phyloP scores from a whole-genome alignment of 2,329 filamentous ascomycete genomes.

The Aureobasidium sp. region DNA sequence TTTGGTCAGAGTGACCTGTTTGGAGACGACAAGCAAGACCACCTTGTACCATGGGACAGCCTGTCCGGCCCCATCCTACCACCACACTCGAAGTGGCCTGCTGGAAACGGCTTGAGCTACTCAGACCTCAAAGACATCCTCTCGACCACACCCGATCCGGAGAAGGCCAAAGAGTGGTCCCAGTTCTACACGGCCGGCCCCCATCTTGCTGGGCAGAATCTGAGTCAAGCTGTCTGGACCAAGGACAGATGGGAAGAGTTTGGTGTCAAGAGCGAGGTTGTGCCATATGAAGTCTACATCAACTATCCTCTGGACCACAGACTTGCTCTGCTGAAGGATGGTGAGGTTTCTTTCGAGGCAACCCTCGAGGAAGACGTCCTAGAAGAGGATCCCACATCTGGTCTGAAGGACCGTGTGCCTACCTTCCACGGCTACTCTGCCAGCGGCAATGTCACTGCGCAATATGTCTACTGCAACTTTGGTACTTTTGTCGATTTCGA shows the following conservation, averaged over 20 bases:
- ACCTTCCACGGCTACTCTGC: slow-evolving; percentile 88
- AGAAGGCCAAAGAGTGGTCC: slow-evolving; percentile 42
- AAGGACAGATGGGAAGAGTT: slow-evolving; percentile 41
- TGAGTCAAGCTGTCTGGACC: slow-evolving; percentile 44
- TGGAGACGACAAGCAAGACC: slow-evolving; percentile 25
- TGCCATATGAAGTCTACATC: slow-evolving; percentile 43
- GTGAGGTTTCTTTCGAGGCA: slow-evolving; percentile 40
- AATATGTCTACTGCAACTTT: slow-evolving; percentile 85
- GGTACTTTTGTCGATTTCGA: slow-evolving; percentile 81
- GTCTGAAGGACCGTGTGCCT: slow-evolving; percentile 18
- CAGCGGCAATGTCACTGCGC: slow-evolving; percentile 79
- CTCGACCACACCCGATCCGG: slow-evolving; percentile 43
- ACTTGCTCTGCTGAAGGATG: slow-evolving; percentile 34
- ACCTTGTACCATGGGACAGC: slow-evolving; percentile 1
- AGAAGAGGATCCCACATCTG: slow-evolving; percentile 69
- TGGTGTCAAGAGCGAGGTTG: slow-evolving; percentile 37
- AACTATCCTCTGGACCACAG: slow-evolving; percentile 43
- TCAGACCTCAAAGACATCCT: slow-evolving; percentile 48
- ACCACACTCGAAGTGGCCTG: slow-evolving; percentile 32
- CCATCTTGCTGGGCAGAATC: slow-evolving; percentile 43
- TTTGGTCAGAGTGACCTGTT: slow-evolving; percentile 25
- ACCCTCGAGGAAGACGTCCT: slow-evolving; percentile 76
- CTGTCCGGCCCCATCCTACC: slow-evolving; percentile 21
- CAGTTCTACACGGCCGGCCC: slow-evolving; percentile 43
- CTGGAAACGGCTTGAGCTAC: slow-evolving; percentile 41